phyloP scores from a whole-genome alignment of 305 asterid genomes.

The Solanum hybrid region DNA sequence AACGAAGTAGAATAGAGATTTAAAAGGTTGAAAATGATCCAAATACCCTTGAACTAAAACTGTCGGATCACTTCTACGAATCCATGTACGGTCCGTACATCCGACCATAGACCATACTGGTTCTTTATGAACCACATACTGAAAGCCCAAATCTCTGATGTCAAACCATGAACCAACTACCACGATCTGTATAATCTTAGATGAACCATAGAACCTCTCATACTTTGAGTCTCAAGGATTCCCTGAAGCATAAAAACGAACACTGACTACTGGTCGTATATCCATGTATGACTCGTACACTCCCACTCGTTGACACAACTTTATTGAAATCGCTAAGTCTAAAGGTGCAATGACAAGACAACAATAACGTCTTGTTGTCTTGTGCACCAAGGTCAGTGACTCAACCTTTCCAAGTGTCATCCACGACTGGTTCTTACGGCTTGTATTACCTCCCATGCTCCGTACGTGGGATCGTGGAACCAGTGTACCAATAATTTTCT shows the following conservation, averaged over 20 bases:
- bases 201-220: background rate
- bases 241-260: background rate
- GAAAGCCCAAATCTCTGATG: background rate
- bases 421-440: background rate
- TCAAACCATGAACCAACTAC: background rate
- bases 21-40: no score
- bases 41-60: background rate
- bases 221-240: background rate
- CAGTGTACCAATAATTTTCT: background rate
- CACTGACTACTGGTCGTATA: background rate
- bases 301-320: background rate
- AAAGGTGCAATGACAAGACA: background rate
- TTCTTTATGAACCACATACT: background rate
- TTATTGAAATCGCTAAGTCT: background rate
- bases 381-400: background rate
- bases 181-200: background rate
- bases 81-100: background rate
- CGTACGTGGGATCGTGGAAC: background rate
- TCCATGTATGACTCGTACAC: background rate
- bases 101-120: background rate
- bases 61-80: background rate
- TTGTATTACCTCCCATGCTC: background rate
- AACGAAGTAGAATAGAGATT: background rate
- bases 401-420: background rate
- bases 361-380: no score